Evolutionary conservation across 495 filamentous ascomycete genomes (phyloP).

Genomic region (Penicillium malachiteum): DNA sequence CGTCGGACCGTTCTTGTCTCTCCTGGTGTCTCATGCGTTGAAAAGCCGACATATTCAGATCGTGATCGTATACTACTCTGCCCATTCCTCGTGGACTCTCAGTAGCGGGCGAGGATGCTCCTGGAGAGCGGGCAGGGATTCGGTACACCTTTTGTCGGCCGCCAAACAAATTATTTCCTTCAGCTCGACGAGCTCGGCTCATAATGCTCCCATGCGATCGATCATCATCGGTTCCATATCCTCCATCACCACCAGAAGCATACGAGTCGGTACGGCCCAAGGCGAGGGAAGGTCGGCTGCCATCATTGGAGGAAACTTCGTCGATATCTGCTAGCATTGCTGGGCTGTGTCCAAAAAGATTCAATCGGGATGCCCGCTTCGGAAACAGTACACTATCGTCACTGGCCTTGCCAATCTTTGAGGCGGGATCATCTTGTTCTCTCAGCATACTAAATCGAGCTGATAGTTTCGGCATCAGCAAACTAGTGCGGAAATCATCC

Average conservation of each 20-base stretch:
- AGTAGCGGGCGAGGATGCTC: slow-evolving; percentile 11
- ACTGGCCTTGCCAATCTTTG: slow-evolving; percentile 86
- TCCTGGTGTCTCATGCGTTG: slow-evolving; percentile 68
- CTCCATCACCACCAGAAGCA: slow-evolving; percentile 49
- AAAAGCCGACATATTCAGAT: slow-evolving; percentile 77
- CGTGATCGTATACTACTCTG: slow-evolving; percentile 79
- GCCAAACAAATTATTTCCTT: slow-evolving; percentile 93
- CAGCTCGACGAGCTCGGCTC: slow-evolving; percentile 76
- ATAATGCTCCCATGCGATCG: slow-evolving; percentile 67
- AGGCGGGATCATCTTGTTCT: slow-evolving; percentile 87
- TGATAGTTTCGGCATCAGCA: slow-evolving; percentile 92
- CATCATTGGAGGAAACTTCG: slow-evolving; percentile 78
- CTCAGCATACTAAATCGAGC: slow-evolving; percentile 94
- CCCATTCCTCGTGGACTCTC: slow-evolving; percentile 50
- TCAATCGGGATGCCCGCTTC: slow-evolving; percentile 71
- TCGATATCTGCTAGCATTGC: slow-evolving; percentile 77
- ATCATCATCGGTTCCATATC: slow-evolving; percentile 70
- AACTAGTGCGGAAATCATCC: slow-evolving; percentile 94
- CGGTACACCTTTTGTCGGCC: slow-evolving; percentile 96
- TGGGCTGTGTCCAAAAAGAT: slow-evolving; percentile 49
- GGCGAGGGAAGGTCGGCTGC: slow-evolving; percentile 59
- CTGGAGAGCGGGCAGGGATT: slow-evolving; percentile 60
- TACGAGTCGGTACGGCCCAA: slow-evolving; percentile 50
- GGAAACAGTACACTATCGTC: slow-evolving; percentile 90
- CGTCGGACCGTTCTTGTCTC: slow-evolving; percentile 46